phyloP scores from a whole-genome alignment of 768 basidiomycete genomes.

The Trametes meyenii region DNA sequence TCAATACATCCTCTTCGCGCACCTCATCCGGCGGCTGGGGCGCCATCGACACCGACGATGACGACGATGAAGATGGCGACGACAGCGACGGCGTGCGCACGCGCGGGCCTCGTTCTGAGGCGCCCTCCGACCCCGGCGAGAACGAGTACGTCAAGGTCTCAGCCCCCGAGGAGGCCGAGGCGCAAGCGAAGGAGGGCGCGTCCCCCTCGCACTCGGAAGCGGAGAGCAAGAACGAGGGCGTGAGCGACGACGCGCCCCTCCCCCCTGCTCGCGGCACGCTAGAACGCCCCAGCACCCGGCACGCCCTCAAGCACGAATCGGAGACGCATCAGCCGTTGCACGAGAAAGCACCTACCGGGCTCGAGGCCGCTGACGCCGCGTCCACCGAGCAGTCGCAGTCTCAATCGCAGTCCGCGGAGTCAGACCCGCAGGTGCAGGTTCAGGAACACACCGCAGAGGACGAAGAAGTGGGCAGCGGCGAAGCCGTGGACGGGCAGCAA shows the following conservation, averaged over 20 bases:
- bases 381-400: too few relatives aligned
- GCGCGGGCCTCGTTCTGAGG: slow-evolving; percentile 17
- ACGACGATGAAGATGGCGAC: slow-evolving; percentile 37
- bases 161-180: slow-evolving; percentile 31
- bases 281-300: slow-evolving; percentile 19
- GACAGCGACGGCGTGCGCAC: slow-evolving; percentile 35
- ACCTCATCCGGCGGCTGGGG: slow-evolving; percentile 40
- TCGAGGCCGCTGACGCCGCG: slow-evolving; percentile 15
- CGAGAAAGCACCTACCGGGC: slow-evolving; percentile 23
- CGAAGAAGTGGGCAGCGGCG: not conserved
- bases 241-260: slow-evolving; percentile 25
- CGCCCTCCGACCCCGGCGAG: slow-evolving; percentile 36
- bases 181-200: not conserved
- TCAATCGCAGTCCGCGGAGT: not conserved
- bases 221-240: slow-evolving; percentile 14
- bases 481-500: not conserved
- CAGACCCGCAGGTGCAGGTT: not conserved
- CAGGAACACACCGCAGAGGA: slow-evolving; percentile 1
- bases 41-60: slow-evolving; percentile 35
- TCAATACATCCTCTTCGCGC: slow-evolving; percentile 29
- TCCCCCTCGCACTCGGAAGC: slow-evolving; percentile 4
- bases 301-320: slow-evolving; percentile 30
- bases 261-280: not conserved
- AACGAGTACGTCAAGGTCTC: slow-evolving; percentile 49
- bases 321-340: slow-evolving; percentile 30